Percentiles rank a stretch among this genome's conserved stretches.
These are phyloP conservation scores for Boletus edulis DNA, from an alignment of 768 basidiomycete species.

Conservation along the genomic window DNA sequence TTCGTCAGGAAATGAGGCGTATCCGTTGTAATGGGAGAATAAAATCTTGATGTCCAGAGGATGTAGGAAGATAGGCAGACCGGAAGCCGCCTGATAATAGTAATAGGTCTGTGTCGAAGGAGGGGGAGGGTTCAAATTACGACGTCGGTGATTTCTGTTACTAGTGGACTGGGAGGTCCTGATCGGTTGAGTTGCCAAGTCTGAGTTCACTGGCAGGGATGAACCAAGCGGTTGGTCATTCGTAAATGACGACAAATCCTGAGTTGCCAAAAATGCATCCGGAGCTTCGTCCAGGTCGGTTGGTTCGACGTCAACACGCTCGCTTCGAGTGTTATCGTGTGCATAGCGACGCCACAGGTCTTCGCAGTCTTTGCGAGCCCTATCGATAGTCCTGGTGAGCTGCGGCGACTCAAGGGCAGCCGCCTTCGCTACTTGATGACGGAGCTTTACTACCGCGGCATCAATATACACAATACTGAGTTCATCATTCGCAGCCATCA, in stretches of 20 bases:
- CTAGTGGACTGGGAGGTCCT: constrained; percentile 7
- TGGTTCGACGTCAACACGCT: constrained; percentile 15
- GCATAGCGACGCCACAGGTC: constrained; percentile 48
- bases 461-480: constrained; percentile 80
- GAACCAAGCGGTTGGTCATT: constrained; percentile 7
- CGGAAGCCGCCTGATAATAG: constrained; percentile 93
- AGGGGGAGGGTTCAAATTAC: constrained; percentile 83
- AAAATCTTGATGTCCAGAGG: constrained; percentile 95
- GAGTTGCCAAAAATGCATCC: constrained; percentile 54
- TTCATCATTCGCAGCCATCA: constrained; percentile 69
- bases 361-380: constrained; percentile 52
- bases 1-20: constrained; percentile 79
- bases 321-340: constrained; percentile 16
- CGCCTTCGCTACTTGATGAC: constrained; percentile 78
- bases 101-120: constrained; percentile 89
- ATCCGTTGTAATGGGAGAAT: constrained; percentile 76
- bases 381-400: constrained; percentile 65
- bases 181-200: constrained; percentile 2
- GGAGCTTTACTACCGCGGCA: constrained; percentile 70
- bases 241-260: constrained; percentile 21
- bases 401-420: constrained; percentile 66
- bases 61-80: constrained; percentile 88
- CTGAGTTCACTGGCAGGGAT: constrained; percentile 2
- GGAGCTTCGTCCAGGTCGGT: constrained; percentile 43
- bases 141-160: constrained; percentile 54